Evolutionary conservation across 768 basidiomycete genomes (phyloP).

Genomic region (Phlegmacium glaucopus): DNA sequence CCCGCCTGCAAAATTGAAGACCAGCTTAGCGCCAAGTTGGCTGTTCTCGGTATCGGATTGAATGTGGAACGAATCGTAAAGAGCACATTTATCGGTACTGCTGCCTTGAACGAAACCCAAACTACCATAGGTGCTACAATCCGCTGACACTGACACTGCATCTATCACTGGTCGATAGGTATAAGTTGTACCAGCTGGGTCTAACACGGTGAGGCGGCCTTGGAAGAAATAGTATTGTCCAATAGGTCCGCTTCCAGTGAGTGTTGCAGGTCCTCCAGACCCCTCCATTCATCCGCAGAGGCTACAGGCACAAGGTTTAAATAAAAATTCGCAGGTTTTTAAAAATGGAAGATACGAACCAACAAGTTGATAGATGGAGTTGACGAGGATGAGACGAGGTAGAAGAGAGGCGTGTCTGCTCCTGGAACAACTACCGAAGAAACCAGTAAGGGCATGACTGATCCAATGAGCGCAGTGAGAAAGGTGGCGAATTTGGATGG

Average conservation of each 20-base stretch:
- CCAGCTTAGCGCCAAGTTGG: constrained; percentile 23
- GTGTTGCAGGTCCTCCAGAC: constrained; percentile 11
- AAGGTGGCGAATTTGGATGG: not conserved
- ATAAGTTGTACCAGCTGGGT: constrained; percentile 6
- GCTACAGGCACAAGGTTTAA: constrained; percentile 6
- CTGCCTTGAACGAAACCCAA: constrained; percentile 17
- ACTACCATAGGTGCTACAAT: constrained; percentile 18
- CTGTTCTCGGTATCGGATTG: constrained; percentile 7
- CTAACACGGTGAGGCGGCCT: constrained; percentile 14
- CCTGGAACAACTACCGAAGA: constrained; percentile 14
- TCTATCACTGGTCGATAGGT: constrained; percentile 15
- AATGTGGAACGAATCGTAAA: constrained; percentile 17
- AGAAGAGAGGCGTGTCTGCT: constrained; percentile 24
- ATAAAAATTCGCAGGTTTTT: not conserved
- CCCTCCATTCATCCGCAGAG: constrained; percentile 15
- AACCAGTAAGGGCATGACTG: too few species aligned
- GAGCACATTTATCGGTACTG: constrained; percentile 22
- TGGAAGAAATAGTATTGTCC: constrained; percentile 25
- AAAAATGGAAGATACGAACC: constrained; percentile 7
- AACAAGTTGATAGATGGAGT: constrained; percentile 19
- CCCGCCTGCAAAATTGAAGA: constrained; percentile 23
- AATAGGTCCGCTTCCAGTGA: constrained; percentile 20
- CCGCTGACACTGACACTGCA: constrained; percentile 8
- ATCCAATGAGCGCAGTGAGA: not conserved
- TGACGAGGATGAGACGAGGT: constrained; percentile 20